Evolutionary conservation across 768 basidiomycete species (phyloP), one percentile per base, ranked within the genome.

Genomic region (Tricholoma sp.): DNA sequence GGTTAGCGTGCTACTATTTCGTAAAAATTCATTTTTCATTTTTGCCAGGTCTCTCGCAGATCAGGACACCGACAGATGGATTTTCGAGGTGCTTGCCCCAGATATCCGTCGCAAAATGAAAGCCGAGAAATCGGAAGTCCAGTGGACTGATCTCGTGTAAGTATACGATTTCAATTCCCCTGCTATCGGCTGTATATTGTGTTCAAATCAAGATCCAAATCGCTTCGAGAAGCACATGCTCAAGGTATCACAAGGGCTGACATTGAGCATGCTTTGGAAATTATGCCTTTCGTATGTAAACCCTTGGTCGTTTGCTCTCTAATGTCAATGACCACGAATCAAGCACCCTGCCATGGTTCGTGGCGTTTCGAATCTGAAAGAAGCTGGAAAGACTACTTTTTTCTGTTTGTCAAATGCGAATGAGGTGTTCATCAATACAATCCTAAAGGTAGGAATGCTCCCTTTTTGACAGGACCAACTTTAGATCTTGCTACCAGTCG

Each of bases 321-420:
- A 49, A 17, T n/a, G 29, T 32, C 47, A 24, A 24, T 49, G 47
- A 49, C 15, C 32, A 49, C 8, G 31, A 49, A n/a, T 32, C 29
- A 66, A 99, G 96, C 97, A 99, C 68, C 97, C 97, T 3, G 97
- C 94, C 4, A 97, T 98, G 94, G 79, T 85, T 57, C 89, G 95
- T 18, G 93, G 81, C n/a, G 85, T 96, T n/a, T 82, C 78, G 20
- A 77, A 77, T 2, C 78, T 96, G 58, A 92, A 97, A 68, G 74
- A 77, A 3, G 74, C 80, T 13, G 66, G 80, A 12, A 78, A 77
- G n/a, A 84, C 89, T 6, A 89, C 88, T 3, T 88, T 98, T 71
- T 78, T 98, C 62, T 91, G 92, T 68, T 80, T 99, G 45, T 98
- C 96, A 57, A 98, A 97, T 70, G 86, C 96, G 47, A 99, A 99